Percentiles rank a stretch among this genome's conserved stretches.
phyloP scores from a whole-genome alignment of 2,329 filamentous ascomycete genomes.

The Trichoderma gracile region DNA sequence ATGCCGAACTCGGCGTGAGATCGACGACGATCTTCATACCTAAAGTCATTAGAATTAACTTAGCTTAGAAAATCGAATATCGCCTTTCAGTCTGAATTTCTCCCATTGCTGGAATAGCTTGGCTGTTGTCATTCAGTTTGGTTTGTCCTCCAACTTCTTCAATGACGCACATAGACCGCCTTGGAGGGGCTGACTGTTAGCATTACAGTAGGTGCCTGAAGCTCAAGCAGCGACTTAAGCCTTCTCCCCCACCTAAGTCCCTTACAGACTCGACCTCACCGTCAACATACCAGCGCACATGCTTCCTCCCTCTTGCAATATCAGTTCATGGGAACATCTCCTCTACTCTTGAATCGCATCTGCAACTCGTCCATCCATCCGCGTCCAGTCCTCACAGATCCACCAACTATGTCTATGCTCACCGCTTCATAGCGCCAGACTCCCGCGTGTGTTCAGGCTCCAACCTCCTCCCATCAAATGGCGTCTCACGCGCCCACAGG shows the following conservation, averaged over 20 bases:
- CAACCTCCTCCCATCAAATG: conserved; percentile 26
- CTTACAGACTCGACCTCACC: background rate
- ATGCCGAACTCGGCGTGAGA: no score
- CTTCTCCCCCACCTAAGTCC: conserved; percentile 7
- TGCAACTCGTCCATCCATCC: no score
- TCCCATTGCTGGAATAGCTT: no score
- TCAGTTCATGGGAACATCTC: background rate
- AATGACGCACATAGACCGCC: background rate
- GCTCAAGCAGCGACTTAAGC: background rate
- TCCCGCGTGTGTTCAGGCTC: background rate
- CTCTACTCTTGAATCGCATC: background rate
- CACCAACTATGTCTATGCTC: conserved; percentile 2
- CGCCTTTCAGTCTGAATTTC: no score
- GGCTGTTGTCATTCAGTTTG: no score
- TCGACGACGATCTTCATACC: no score
- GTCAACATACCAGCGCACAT: background rate
- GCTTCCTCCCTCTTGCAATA: background rate
- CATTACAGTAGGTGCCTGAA: background rate
- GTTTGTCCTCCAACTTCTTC: background rate
- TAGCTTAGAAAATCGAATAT: no score
- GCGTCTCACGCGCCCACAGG: conserved; percentile 28
- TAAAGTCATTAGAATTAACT: no score
- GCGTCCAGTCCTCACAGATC: background rate
- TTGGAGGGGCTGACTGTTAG: conserved; percentile 5
- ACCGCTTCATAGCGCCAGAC: background rate